Conservation (phyloP, 1,284 basidiomycete genomes). For the Pyrrhoderma noxium region DNA sequence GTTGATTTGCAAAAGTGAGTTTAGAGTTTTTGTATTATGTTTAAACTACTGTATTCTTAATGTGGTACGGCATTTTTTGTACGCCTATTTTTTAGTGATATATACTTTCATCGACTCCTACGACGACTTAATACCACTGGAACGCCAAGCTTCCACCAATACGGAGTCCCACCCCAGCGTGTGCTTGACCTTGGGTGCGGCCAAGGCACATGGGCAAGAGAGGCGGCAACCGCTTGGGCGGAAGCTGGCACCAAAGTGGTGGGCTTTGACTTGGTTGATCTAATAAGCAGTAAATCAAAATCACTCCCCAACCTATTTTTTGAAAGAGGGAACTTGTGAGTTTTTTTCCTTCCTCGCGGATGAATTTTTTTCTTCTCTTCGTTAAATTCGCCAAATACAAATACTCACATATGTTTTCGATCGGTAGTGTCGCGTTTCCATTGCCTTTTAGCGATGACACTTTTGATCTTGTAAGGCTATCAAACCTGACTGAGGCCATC, state of each 20-base stretch:
- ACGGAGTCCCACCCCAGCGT: conserved; percentile 42
- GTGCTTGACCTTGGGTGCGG: conserved; percentile 71
- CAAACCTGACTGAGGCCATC: conserved; percentile 53
- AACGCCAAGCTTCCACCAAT: conserved; percentile 53
- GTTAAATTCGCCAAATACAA: conserved; percentile 1
- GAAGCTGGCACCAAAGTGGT: conserved; percentile 40
- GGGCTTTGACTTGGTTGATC: conserved; percentile 58
- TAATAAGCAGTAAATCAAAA: conserved; percentile 29
- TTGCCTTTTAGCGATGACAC: conserved; percentile 53
- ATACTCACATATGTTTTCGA: conserved; percentile 15
- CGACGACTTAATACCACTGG: conserved; percentile 41
- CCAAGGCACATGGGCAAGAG: conserved; percentile 52
- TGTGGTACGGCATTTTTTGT: conserved; percentile 7
- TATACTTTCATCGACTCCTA: conserved; percentile 44
- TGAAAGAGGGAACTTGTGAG: conserved; percentile 60
- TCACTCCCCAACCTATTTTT: conserved; percentile 45
- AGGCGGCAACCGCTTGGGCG: conserved; percentile 55
- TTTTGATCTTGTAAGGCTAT: conserved; percentile 67
- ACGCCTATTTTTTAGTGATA: conserved; percentile 38
- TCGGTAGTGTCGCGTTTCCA: conserved; percentile 40
- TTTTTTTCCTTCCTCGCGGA: too few species aligned
- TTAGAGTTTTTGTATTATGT: not conserved
- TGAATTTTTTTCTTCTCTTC: not conserved
- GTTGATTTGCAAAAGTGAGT: conserved; percentile 53
- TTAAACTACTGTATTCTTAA: not conserved